A percentile compares a stretch with the other conserved stretches of the same genome.
Evolutionary conservation across 2,329 filamentous ascomycete species (phyloP).

Genomic region (Westerdykella ornata): DNA sequence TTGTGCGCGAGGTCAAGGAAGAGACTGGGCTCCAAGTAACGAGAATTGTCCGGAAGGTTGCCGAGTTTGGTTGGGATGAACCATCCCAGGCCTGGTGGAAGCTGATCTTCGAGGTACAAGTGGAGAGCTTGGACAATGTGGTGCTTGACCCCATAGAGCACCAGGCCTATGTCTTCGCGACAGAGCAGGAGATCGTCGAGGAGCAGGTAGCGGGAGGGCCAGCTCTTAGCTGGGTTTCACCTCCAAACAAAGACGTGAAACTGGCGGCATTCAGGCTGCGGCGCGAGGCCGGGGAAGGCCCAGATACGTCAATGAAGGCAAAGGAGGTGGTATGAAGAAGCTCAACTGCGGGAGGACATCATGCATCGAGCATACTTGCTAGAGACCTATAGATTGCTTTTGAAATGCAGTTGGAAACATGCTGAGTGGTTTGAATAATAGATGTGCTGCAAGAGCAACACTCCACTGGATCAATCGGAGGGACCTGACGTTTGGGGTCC

Average conservation of each 20-base stretch:
- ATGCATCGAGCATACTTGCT: no score
- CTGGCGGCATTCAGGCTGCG: slow-evolving; percentile 29
- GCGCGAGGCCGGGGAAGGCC: slow-evolving; percentile 6
- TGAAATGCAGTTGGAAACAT: not conserved
- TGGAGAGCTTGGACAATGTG: slow-evolving; percentile 18
- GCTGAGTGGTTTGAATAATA: not conserved
- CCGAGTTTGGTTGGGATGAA: slow-evolving; percentile 28
- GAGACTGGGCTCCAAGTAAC: slow-evolving; percentile 46
- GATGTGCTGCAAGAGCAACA: no score
- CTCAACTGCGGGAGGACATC: no score
- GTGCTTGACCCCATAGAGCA: slow-evolving; percentile 40
- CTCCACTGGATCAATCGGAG: no score
- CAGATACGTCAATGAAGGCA: not conserved
- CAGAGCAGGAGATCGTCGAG: slow-evolving; percentile 35
- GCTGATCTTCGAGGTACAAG: slow-evolving; percentile 33
- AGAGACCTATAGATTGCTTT: not conserved
- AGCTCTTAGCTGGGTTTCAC: slow-evolving; percentile 26
- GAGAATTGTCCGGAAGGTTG: slow-evolving; percentile 39
- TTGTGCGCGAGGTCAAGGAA: slow-evolving; percentile 47
- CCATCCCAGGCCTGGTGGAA: slow-evolving; percentile 4
- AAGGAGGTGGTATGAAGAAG: not conserved
- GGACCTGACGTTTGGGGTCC: not conserved
- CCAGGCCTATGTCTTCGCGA: slow-evolving; percentile 36
- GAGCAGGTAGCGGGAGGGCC: slow-evolving; percentile 21
- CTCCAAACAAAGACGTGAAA: slow-evolving; percentile 28